These are phyloP conservation scores for Stachybotrys echinatus DNA, from an alignment of 2,329 filamentous ascomycete species.

Conservation along the genomic window DNA sequence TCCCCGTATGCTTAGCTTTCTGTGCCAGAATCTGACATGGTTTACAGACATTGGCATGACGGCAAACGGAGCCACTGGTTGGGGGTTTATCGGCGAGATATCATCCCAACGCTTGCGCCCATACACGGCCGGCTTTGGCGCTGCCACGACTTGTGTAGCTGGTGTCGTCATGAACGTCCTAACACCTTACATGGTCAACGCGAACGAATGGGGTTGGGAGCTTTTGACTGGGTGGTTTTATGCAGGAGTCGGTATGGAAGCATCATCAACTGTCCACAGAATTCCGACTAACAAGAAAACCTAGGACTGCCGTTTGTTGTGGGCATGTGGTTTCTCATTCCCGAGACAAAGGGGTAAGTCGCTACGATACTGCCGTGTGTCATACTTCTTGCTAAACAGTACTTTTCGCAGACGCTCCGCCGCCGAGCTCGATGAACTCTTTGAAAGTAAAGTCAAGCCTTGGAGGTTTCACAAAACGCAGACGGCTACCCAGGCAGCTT, in stretches of 20 bases:
- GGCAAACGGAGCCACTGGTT: conserved; percentile 18
- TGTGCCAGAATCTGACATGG: not conserved
- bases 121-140: conserved; percentile 14
- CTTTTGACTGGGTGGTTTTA: not conserved
- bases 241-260: not conserved
- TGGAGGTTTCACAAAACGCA: conserved; percentile 14
- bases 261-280: not conserved
- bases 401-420: conserved; percentile 8
- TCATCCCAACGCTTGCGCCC: conserved; percentile 19
- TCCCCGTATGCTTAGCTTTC: not conserved
- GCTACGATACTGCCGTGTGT: not conserved
- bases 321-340: conserved; percentile 12
- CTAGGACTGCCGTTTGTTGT: conserved; percentile 2
- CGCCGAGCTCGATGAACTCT: conserved; percentile 20
- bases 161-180: conserved; percentile 8
- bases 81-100: conserved; percentile 23
- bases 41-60: conserved; percentile 15
- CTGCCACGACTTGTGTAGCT: conserved; percentile 9
- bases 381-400: not conserved
- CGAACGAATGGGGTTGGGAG: conserved; percentile 1
- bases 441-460: conserved; percentile 17
- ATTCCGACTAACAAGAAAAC: not conserved
- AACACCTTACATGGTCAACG: conserved; percentile 1
- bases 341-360: conserved; percentile 9
- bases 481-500: conserved; percentile 6